phyloP scores from a whole-genome alignment of 192 early-diverging fungal genomes.

The Coemansia sp. region DNA sequence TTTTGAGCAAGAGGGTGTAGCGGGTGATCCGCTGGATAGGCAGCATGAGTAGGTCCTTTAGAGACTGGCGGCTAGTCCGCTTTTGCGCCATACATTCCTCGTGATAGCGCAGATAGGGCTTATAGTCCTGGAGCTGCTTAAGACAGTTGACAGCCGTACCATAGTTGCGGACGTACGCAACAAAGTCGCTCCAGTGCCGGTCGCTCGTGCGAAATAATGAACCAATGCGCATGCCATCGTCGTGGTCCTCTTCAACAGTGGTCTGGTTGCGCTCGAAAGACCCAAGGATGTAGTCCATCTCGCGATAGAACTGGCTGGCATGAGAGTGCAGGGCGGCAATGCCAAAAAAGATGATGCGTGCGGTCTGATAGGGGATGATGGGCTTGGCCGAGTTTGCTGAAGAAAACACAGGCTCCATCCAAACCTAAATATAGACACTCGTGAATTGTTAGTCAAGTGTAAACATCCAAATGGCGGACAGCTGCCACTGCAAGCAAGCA shows the following conservation, averaged over 20 bases:
- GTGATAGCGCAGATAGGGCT: constrained; percentile 47
- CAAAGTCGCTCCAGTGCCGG: constrained; percentile 49
- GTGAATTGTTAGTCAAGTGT: not conserved
- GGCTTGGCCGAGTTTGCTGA: constrained; percentile 52
- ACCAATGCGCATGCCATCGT: constrained; percentile 49
- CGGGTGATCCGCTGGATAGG: constrained; percentile 53
- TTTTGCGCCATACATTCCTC: constrained; percentile 50
- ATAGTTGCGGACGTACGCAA: constrained; percentile 51
- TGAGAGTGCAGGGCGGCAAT: constrained; percentile 47
- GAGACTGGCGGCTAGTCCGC: constrained; percentile 52
- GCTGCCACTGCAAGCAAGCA: not conserved
- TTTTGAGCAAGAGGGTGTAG: constrained; percentile 52
- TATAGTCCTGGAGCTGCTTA: constrained; percentile 51
- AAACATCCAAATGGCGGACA: not conserved
- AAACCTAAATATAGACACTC: constrained; percentile 19
- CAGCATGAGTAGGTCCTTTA: constrained; percentile 50
- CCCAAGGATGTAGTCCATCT: constrained; percentile 48
- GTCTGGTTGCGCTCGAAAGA: constrained; percentile 40
- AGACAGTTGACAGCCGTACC: constrained; percentile 46
- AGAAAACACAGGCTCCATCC: constrained; percentile 54
- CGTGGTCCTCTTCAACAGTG: constrained; percentile 6
- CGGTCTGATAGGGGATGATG: constrained; percentile 52
- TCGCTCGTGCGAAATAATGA: constrained; percentile 43
- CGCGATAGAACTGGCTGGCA: constrained; percentile 50
- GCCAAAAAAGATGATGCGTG: constrained; percentile 42